Conservation (phyloP, 116 monocot genomes). For the Iris pallida region DNA sequence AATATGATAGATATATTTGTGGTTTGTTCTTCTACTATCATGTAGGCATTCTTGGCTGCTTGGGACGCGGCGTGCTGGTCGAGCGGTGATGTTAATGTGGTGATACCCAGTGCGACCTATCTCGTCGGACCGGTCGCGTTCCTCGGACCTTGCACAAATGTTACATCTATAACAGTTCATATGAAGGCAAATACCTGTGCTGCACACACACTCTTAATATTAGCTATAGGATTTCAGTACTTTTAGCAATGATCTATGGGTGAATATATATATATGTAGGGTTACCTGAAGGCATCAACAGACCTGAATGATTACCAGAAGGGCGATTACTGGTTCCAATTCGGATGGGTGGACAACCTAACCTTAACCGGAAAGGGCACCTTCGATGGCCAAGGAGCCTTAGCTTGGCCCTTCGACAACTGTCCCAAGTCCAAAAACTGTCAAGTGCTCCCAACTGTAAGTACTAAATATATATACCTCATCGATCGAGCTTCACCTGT, state of each 20-base stretch:
- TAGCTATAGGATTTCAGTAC: too few species aligned
- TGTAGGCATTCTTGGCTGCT: constrained; percentile 44
- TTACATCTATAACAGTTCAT: constrained; percentile 18
- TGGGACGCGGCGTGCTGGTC: constrained; percentile 47
- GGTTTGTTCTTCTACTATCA: neutral
- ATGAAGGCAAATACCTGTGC: constrained; percentile 10
- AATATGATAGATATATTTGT: too few species aligned
- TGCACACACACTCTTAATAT: neutral
- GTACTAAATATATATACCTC: neutral
- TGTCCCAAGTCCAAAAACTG: constrained; percentile 21
- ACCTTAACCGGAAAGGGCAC: constrained; percentile 38
- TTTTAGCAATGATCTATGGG: too few species aligned
- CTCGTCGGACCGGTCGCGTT: constrained; percentile 37
- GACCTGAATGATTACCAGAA: constrained; percentile 7
- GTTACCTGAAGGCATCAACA: constrained; percentile 14
- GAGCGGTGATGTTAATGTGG: constrained; percentile 11
- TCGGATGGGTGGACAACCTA: constrained; percentile 22
- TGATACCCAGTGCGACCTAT: constrained; percentile 33
- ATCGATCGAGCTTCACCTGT: constrained; percentile 14
- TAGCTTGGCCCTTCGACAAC: constrained; percentile 25
- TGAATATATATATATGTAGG: too few species aligned
- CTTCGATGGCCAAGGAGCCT: constrained; percentile 47
- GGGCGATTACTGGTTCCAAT: constrained; percentile 23
- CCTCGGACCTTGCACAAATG: constrained; percentile 41
- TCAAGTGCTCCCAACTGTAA: constrained; percentile 38